Conservation (phyloP, 1,284 basidiomycete genomes). For the Rhodotorula sp. region DNA sequence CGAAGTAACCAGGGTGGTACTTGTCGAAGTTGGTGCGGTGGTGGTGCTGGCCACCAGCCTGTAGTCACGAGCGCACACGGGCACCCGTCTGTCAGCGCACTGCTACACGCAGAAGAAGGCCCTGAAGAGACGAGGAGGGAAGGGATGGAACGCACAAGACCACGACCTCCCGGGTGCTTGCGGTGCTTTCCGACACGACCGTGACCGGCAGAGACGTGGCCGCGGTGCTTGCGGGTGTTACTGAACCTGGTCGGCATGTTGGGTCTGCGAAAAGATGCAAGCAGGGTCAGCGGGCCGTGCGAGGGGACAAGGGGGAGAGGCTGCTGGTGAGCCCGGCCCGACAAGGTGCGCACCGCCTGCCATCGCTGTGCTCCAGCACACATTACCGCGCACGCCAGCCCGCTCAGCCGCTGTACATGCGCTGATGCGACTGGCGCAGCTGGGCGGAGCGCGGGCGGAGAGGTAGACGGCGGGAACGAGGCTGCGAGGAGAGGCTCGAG, state of each 20-base stretch:
- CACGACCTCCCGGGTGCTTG: constrained; percentile 99
- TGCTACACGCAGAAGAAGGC: too few species aligned
- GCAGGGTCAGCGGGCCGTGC: neutral
- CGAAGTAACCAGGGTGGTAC: constrained; percentile 99
- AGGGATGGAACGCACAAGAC: constrained; percentile 63
- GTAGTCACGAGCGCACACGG: neutral
- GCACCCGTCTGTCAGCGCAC: neutral
- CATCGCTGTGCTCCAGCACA: too few species aligned
- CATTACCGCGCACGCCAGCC: too few species aligned
- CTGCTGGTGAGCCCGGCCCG: too few species aligned
- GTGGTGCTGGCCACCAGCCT: constrained; percentile 93
- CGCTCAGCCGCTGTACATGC: too few species aligned
- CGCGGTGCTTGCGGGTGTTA: constrained; percentile 79
- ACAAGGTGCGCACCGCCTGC: too few species aligned
- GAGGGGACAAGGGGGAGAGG: too few species aligned
- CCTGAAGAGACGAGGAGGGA: neutral
- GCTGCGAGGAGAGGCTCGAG: too few species aligned
- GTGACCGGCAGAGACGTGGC: constrained; percentile 97
- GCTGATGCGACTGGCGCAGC: too few species aligned
- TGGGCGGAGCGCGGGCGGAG: too few species aligned
- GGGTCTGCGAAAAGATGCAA: neutral
- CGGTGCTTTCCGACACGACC: constrained; percentile 99
- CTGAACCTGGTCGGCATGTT: constrained; percentile 48
- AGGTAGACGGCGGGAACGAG: too few species aligned
- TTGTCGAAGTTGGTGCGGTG: constrained; percentile 70